A percentile compares a stretch with the other conserved stretches of the same genome.
Conservation (phyloP, 495 filamentous ascomycete species). For the Extremus antarcticus region DNA sequence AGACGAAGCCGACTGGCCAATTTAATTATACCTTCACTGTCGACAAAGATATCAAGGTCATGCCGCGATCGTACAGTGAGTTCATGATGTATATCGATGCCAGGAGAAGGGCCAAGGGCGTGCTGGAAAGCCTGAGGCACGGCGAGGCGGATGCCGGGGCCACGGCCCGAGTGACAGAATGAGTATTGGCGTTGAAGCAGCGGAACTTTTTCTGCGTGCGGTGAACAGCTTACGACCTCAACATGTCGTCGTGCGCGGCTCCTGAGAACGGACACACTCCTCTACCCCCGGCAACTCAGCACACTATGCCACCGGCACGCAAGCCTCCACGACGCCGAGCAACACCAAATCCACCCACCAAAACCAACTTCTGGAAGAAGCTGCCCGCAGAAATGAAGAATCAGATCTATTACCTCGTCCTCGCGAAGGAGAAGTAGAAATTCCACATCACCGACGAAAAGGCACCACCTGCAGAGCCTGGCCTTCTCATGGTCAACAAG, state of each 20-base stretch:
- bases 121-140: conserved; percentile 23
- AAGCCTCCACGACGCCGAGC: not conserved
- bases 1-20: conserved; percentile 63
- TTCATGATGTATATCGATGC: conserved; percentile 76
- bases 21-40: conserved; percentile 83
- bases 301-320: not conserved
- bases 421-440: not conserved
- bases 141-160: conserved; percentile 12
- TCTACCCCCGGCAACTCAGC: not conserved
- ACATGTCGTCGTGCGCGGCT: too few relatives aligned
- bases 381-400: conserved; percentile 2
- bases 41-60: conserved; percentile 57
- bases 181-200: not conserved
- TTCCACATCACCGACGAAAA: not conserved
- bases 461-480: not conserved
- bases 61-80: conserved; percentile 64
- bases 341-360: not conserved
- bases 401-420: not conserved
- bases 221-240: not conserved
- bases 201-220: not conserved
- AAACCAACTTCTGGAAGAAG: not conserved
- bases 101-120: conserved; percentile 41
- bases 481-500: not conserved
- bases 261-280: too few relatives aligned
- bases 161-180: not conserved